These are phyloP conservation scores for Silene vulgaris DNA, from an alignment of 179 eudicot species.

Conservation along the genomic window DNA sequence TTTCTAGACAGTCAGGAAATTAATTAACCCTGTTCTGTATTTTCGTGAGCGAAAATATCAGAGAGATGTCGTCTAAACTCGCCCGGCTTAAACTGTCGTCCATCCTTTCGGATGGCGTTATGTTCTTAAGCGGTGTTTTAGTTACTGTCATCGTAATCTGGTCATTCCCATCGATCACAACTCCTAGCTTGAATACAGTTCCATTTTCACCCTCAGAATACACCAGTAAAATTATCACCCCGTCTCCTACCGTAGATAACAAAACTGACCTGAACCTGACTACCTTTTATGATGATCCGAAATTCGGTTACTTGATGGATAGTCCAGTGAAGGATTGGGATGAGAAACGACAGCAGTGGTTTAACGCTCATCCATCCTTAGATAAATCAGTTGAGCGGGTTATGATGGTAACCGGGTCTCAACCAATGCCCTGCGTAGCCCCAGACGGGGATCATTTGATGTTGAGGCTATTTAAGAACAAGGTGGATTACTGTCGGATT, in stretches of 20 bases:
- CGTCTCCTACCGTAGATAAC: not conserved
- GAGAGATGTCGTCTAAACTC: constrained; percentile 8
- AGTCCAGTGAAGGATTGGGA: constrained; percentile 36
- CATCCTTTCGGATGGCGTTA: constrained; percentile 14
- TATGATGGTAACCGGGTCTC: constrained; percentile 41
- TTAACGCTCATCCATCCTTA: constrained; percentile 23
- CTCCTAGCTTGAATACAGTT: not conserved
- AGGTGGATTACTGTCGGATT: constrained; percentile 42
- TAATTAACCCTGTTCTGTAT: not conserved
- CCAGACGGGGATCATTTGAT: constrained; percentile 34
- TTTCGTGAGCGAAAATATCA: not conserved
- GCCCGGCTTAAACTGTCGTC: constrained; percentile 3
- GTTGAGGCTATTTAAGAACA: constrained; percentile 40
- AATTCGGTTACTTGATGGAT: constrained; percentile 26
- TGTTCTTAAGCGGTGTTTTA: constrained; percentile 18
- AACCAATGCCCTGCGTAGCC: constrained; percentile 33
- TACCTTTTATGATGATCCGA: constrained; percentile 42
- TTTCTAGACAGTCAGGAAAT: not conserved
- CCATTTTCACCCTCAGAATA: not conserved
- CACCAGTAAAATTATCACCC: not conserved
- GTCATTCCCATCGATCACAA: constrained; percentile 10
- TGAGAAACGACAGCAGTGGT: constrained; percentile 38
- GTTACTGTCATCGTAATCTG: constrained; percentile 12
- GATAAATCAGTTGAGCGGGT: constrained; percentile 22
- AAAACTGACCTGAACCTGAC: constrained; percentile 14